A percentile compares a stretch with the other conserved stretches of the same genome.
Conservation (phyloP, 495 filamentous ascomycete genomes). For the Terfezia boudieri region DNA sequence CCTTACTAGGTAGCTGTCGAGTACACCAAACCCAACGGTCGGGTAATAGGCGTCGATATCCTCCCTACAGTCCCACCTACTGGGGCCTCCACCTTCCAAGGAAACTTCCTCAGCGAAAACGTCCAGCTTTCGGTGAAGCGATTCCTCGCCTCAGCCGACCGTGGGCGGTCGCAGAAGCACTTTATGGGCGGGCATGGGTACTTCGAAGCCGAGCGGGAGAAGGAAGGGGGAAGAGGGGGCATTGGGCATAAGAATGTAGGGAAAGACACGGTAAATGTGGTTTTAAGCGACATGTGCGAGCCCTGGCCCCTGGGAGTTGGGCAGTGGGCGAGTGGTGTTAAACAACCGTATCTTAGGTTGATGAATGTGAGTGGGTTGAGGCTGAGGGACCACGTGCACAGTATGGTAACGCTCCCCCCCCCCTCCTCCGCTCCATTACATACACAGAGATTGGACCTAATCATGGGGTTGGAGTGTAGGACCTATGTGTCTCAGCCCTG, state of each 20-base stretch:
- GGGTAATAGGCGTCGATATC: constrained; percentile 75
- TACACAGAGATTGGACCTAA: background rate
- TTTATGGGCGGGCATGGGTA: background rate
- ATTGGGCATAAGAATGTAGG: background rate
- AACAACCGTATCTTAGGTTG: constrained; percentile 88
- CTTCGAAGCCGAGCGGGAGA: constrained; percentile 6
- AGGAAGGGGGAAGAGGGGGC: constrained; percentile 2
- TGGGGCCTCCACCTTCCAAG: constrained; percentile 81
- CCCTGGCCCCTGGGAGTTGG: constrained; percentile 68
- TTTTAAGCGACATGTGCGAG: constrained; percentile 95
- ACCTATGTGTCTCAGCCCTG: constrained; percentile 69
- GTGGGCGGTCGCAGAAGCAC: constrained; percentile 28
- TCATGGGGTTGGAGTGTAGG: constrained; percentile 27
- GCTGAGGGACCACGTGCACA: constrained; percentile 76
- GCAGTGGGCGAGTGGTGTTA: constrained; percentile 65
- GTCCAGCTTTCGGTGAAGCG: constrained; percentile 53
- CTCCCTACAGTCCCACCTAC: constrained; percentile 75
- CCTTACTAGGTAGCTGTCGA: constrained; percentile 50
- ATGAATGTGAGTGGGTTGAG: constrained; percentile 87
- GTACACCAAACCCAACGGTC: constrained; percentile 48
- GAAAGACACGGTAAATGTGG: constrained; percentile 47
- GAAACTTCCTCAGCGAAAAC: constrained; percentile 53
- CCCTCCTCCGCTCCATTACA: background rate
- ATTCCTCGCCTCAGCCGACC: constrained; percentile 44
- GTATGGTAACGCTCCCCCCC: constrained; percentile 45